Base-by-base conservation (phyloP, 176 grass and related monocot genomes). In the Aegilops umbellulata region DNA sequence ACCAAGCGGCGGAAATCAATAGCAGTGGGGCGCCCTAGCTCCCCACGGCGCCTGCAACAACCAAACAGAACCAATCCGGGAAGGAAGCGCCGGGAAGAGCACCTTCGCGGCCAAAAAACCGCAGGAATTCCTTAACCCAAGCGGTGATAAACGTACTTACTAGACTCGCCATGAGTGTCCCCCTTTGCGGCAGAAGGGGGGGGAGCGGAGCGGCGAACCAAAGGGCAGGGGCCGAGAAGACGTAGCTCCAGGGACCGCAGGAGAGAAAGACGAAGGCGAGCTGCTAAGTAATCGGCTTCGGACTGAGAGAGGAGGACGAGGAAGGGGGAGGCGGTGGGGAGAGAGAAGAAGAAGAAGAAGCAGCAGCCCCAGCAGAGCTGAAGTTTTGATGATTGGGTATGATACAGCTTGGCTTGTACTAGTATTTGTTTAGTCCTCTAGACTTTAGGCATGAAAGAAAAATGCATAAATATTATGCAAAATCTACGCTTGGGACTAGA, bases 91-190 rank as follows among this genome's bases (percentile, higher is more conserved):
- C 15, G 3, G 29, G 6, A 53, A 19, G 51, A 78, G 64, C 41
- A 32, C 76, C 71, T 88, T 55, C 62, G 19, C 12, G 51, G 11
- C 71, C 14, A 69, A 36, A 80, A 70, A 79, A 78, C 30, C 64
- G 49, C 39, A 23, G 46, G 57, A 76, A 83, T 76, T 77, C 49
- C n/a, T 70, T 69, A 84, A 32, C 36, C 62, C 24, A 63, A 53
- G 27, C 19, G 72, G 72, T 82, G 88, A 90, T 90, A 77, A 51
- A 97, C 91, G 75, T 95, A 95, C 95, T 97, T 97, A 97, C 95
- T 90, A 95, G 93, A 89, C 89, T 91, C 91, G 87, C 85, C 95
- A 97, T 97, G 77, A 87, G 85, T 78, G 34, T 46, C 3, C 49
- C 82, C 72, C 73, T 90, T 77, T 70, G 63, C 71, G 64, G 73